phyloP scores from a whole-genome alignment of 371 early-diverging fungal species.

The Mucor irregularis region DNA sequence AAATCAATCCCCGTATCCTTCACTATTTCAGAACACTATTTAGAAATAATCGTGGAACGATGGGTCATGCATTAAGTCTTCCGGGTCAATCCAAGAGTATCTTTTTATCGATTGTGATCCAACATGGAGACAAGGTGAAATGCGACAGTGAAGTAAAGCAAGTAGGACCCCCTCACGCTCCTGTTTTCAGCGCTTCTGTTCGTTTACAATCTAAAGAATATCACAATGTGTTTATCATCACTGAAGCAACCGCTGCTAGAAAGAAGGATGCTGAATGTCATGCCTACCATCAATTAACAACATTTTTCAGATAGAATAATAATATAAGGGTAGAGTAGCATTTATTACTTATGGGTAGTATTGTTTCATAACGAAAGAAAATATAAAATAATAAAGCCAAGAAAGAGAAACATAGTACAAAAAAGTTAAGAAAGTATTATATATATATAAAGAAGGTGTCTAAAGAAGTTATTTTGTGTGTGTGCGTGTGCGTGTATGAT shows the following conservation, averaged over 20 bases:
- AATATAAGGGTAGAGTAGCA: no score
- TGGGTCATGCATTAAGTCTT: background rate
- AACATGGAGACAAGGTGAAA: background rate
- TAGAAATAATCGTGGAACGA: background rate
- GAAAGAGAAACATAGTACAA: no score
- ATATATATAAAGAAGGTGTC: no score
- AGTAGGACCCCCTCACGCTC: constrained; percentile 1
- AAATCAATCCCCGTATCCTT: background rate
- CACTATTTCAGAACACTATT: background rate
- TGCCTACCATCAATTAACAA: constrained; percentile 1
- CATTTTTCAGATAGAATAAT: background rate
- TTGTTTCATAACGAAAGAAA: background rate
- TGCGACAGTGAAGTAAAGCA: background rate
- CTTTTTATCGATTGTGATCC: constrained; percentile 5
- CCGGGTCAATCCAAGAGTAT: constrained; percentile 11
- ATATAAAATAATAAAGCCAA: background rate
- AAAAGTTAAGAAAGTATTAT: no score
- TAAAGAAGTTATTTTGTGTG: background rate
- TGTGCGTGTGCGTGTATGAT: background rate
- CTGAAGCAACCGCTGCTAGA: background rate
- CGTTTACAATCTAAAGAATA: background rate
- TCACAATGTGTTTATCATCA: background rate
- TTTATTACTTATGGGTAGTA: no score
- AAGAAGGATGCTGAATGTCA: constrained; percentile 12
- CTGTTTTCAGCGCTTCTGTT: constrained; percentile 1